phyloP scores from a whole-genome alignment of 768 basidiomycete genomes.

The Leccinum ochraceum region DNA sequence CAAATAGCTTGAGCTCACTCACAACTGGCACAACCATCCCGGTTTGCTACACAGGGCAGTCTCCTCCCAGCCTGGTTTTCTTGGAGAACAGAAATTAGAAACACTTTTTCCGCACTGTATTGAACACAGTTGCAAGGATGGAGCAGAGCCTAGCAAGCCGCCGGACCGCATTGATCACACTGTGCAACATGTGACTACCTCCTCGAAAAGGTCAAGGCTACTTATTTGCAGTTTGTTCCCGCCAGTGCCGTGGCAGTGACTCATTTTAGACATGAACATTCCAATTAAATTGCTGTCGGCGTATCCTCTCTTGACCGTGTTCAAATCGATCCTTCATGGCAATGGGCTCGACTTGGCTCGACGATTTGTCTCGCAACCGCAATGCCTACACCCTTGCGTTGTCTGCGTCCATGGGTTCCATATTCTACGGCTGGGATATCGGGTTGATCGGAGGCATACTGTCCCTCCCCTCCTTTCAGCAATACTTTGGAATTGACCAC shows the following conservation, averaged over 20 bases:
- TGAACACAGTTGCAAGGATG: neutral
- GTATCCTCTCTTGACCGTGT: neutral
- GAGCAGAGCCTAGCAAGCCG: neutral
- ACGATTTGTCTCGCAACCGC: conserved; percentile 34
- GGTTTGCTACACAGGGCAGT: no score
- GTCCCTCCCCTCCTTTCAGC: conserved; percentile 45
- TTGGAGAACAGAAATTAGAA: neutral
- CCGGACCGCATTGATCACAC: neutral
- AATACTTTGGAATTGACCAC: conserved; percentile 48
- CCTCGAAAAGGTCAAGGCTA: neutral
- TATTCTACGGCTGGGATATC: conserved; percentile 53
- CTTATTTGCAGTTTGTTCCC: neutral
- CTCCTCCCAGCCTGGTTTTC: neutral
- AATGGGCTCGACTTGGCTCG: conserved; percentile 30
- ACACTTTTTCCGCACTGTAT: neutral
- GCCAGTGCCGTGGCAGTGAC: neutral
- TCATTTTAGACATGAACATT: neutral
- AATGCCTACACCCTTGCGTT: conserved; percentile 48
- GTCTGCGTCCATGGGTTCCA: conserved; percentile 48
- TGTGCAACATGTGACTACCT: neutral
- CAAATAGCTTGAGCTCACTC: conserved; percentile 10
- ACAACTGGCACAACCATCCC: no score
- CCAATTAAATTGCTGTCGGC: neutral
- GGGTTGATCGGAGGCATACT: conserved; percentile 53
- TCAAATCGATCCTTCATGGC: neutral